Base-by-base conservation (phyloP, 2,329 filamentous ascomycete genomes). In the Aspergillus versicolor region DNA sequence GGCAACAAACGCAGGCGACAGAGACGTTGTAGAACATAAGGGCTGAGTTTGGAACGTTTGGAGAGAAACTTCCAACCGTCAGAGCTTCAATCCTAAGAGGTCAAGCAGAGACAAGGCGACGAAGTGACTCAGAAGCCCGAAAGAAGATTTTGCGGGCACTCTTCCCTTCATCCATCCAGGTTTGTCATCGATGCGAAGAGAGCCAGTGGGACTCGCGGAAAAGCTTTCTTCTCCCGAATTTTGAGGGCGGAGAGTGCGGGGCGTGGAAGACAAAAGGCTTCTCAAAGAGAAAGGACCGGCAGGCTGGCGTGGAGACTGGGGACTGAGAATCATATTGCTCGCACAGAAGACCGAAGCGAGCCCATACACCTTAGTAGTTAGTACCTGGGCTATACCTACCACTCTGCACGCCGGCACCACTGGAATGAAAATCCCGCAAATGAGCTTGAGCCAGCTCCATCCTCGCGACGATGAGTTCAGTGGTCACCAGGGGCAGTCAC, bases 281-380 rank as follows among this genome's bases (percentile, higher is more conserved):
- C 52, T 38, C 3, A 56, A 44, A 51, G 34, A 40, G 40, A 45
- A 56, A 58, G 54, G 22, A 55, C 4, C 21, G 53, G 44, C 37
- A 54, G 21, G 19, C 49, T 32, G 17, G 45, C 30, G 19, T 32
- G 32, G 34, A 52, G 51, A 34, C 41, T 37, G n/a, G 46, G 15
- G 34, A 37, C 34, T n/a, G 34, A 37, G 34, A 37, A 5, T 37
- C 34, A 37, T 37, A n/a, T 17, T 44, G 17, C 15, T 60, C 58
- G 58, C 58, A 60, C 55, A 60, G 47, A 60, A 60, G 47, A 19
- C 58, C 58, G 58, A 58, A 32, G 40, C 38, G 15, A 55, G 19
- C 24, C 24, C 12, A 48, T 30, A 30, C 27, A 11, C 27, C 27
- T 21, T 21, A 21, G 21, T 21, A 21, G 21, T 21, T 21, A 21